Evolutionary conservation across 73 alveolate genomes (phyloP), one percentile per base, ranked within the genome.

Genomic region (Symbiodinium pilosum): DNA sequence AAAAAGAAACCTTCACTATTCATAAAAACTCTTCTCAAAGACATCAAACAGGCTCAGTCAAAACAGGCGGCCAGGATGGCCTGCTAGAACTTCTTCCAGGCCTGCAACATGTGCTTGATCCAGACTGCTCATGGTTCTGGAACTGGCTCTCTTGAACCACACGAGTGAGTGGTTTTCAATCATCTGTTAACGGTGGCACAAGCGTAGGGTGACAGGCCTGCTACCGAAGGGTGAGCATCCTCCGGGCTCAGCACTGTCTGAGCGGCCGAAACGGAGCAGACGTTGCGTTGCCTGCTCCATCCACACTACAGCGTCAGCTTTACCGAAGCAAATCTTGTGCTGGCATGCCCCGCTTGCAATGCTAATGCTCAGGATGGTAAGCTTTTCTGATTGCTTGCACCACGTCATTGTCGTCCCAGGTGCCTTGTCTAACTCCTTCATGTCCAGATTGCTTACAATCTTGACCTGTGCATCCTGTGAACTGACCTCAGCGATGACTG

Each of bases 391-490:
- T 6, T 51, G 24, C 41, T 7, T 34, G 16, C 14, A 36, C 34
- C n/a, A 36, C 30, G 26, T 43, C 89, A 40, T 1, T 39, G 14
- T 42, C 11, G 38, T 18, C 39, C n/a, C 34, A 11, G 40, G 4
- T 9, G 93, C 93, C 93, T 86, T 71, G 93, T 86, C 93, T 12
- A 86, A 34, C 52, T 47, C 83, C 52, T 86, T 86, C 93, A 86
- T 86, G 93, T 86, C 93, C 47, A 86, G 30, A n/a, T 86, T 86
- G 54, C 81, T n/a, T 14, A 86, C 84, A 68, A 86, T 86, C 54
- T 86, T 86, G 83, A 86, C 93, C 93, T 86, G 93, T 32, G 93
- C 93, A 36, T 86, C 93, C 54, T 86, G 93, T 26, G 93, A 42
- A 75, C 93, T 86, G 56, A 86, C 93, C 93, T 86, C 39, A 52